A percentile compares a stretch with the other conserved stretches of the same genome.
phyloP scores from a whole-genome alignment of 2,329 filamentous ascomycete species.

The Trichoderma oligosporum region DNA sequence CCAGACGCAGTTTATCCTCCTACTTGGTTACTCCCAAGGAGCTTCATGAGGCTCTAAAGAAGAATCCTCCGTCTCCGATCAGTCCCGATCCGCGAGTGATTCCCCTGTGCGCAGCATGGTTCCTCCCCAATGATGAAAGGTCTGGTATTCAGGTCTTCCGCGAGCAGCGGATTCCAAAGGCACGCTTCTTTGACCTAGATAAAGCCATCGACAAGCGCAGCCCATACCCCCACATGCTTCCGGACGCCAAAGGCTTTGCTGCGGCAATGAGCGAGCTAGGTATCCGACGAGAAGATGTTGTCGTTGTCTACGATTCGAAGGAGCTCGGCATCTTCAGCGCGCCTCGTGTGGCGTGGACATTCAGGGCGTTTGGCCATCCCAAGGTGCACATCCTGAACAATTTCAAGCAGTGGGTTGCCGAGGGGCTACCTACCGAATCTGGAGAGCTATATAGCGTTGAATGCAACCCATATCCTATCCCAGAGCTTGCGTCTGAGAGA shows the following conservation, averaged over 20 bases:
- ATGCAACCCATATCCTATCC: slow-evolving; percentile 62
- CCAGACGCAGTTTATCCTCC: slow-evolving; percentile 56
- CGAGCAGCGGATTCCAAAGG: slow-evolving; percentile 77
- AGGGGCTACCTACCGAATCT: slow-evolving; percentile 77
- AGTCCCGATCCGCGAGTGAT: slow-evolving; percentile 80
- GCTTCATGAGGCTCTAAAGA: slow-evolving; percentile 74
- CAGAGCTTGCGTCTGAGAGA: slow-evolving; percentile 56
- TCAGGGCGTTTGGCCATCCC: slow-evolving; percentile 83
- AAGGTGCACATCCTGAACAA: slow-evolving; percentile 92
- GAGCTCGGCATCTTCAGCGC: slow-evolving; percentile 93
- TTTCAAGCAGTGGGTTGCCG: slow-evolving; percentile 87
- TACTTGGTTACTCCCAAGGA: slow-evolving; percentile 86
- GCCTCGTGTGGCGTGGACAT: slow-evolving; percentile 89
- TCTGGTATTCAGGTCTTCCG: slow-evolving; percentile 78
- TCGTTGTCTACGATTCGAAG: slow-evolving; percentile 91
- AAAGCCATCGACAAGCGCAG: slow-evolving; percentile 82
- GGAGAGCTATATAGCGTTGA: slow-evolving; percentile 67
- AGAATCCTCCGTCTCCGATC: slow-evolving; percentile 74
- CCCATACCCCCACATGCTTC: slow-evolving; percentile 95
- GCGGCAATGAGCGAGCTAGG: slow-evolving; percentile 85
- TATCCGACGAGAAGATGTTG: slow-evolving; percentile 78
- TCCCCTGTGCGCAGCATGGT: slow-evolving; percentile 91
- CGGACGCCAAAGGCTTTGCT: slow-evolving; percentile 74
- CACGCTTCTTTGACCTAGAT: slow-evolving; percentile 95
- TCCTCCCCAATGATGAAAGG: slow-evolving; percentile 85